These are phyloP conservation scores for Ustilago lituana DNA, from an alignment of 1,284 basidiomycete species.

Conservation along the genomic window DNA sequence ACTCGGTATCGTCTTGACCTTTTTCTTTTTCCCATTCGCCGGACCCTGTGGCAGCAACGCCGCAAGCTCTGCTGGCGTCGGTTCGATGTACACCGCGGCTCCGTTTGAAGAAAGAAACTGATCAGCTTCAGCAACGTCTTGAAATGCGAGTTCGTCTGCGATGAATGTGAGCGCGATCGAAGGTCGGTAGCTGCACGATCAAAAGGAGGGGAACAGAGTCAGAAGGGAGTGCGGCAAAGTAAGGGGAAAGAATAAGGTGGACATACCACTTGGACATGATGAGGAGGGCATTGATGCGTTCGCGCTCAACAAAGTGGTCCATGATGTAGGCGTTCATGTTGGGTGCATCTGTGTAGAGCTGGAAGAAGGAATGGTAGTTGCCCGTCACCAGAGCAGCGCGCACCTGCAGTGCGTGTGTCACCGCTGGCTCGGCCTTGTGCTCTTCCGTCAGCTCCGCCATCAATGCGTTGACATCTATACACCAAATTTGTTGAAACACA, in stretches of 20 bases:
- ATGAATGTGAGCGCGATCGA: slow-evolving; percentile 79
- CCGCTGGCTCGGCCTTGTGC: slow-evolving; percentile 82
- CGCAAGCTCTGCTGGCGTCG: slow-evolving; percentile 50
- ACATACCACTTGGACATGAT: slow-evolving; percentile 74
- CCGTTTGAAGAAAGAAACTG: slow-evolving; percentile 79
- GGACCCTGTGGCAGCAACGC: slow-evolving; percentile 12
- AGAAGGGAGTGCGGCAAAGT: neutral
- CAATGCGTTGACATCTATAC: slow-evolving; percentile 87
- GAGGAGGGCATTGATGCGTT: slow-evolving; percentile 84
- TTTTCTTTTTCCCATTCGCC: slow-evolving; percentile 31
- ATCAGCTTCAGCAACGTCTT: slow-evolving; percentile 74
- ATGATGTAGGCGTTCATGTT: slow-evolving; percentile 99
- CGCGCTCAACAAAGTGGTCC: slow-evolving; percentile 96
- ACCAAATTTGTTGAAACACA: too few species aligned
- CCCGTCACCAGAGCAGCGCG: slow-evolving; percentile 87
- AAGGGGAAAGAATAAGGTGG: neutral
- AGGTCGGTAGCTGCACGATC: slow-evolving; percentile 52
- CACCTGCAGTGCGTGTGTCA: slow-evolving; percentile 88
- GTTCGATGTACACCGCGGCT: slow-evolving; percentile 75
- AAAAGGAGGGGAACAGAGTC: neutral
- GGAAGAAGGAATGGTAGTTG: slow-evolving; percentile 93
- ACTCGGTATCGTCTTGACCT: slow-evolving; percentile 32
- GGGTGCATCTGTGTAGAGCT: slow-evolving; percentile 82
- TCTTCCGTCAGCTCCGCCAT: slow-evolving; percentile 92
- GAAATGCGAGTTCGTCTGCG: slow-evolving; percentile 84